Evolutionary conservation across 2,329 filamentous ascomycete genomes (phyloP).

Genomic region (Hypoxylon sp.): DNA sequence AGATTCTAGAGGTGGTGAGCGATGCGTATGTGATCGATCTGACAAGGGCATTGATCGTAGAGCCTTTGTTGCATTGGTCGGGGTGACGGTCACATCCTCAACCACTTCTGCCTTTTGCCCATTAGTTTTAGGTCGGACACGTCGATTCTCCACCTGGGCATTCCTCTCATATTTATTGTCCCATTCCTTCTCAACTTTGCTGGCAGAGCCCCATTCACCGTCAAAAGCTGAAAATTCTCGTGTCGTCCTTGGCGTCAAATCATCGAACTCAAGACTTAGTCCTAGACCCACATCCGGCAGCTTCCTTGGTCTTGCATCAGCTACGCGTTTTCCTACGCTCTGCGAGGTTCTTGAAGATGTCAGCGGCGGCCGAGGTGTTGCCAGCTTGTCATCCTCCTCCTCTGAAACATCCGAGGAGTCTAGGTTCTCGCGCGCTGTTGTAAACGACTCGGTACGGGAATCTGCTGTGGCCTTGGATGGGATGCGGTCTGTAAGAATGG

Average conservation of each 20-base stretch:
- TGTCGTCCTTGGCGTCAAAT: conserved; percentile 54
- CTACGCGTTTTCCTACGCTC: conserved; percentile 53
- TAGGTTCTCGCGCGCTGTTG: conserved; percentile 72
- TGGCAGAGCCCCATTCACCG: conserved; percentile 62
- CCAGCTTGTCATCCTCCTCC: conserved; percentile 60
- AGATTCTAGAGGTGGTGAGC: conserved; percentile 48
- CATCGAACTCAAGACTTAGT: conserved; percentile 53
- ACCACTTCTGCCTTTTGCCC: conserved; percentile 51
- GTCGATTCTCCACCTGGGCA: conserved; percentile 61
- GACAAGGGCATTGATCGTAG: conserved; percentile 58
- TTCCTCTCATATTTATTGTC: conserved; percentile 62
- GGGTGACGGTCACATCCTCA: conserved; percentile 57
- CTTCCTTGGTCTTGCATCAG: conserved; percentile 45
- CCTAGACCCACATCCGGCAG: conserved; percentile 54
- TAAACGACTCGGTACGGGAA: conserved; percentile 75
- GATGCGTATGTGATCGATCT: conserved; percentile 51
- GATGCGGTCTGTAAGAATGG: conserved; percentile 57
- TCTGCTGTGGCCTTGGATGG: conserved; percentile 64
- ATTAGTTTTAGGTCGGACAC: conserved; percentile 43
- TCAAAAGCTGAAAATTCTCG: conserved; percentile 65
- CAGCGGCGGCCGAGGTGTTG: conserved; percentile 52
- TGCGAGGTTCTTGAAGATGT: conserved; percentile 55
- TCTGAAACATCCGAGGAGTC: too few species aligned
- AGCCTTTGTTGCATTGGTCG: conserved; percentile 62
- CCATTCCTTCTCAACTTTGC: conserved; percentile 63